These are phyloP conservation scores for Boletus pseudo-olivaceus DNA, from an alignment of 768 basidiomycete genomes.

Conservation along the genomic window DNA sequence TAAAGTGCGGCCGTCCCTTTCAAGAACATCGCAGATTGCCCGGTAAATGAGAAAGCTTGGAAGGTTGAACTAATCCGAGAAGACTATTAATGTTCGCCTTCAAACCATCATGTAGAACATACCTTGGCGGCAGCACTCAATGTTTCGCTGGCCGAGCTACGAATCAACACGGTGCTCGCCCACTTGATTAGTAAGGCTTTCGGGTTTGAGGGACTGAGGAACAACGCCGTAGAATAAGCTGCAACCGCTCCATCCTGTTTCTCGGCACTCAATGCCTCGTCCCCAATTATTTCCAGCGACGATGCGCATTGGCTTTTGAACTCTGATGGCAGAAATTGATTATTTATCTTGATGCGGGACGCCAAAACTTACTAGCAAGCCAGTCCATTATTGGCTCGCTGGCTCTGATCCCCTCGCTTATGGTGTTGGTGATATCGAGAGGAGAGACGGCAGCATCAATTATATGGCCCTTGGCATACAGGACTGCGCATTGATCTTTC, in stretches of 20 bases:
- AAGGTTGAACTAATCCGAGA: constrained; percentile 1
- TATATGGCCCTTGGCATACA: not conserved
- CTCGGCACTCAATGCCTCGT: not conserved
- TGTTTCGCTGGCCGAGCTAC: not conserved
- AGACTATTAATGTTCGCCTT: no score
- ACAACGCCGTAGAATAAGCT: constrained; percentile 3
- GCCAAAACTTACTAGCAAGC: not conserved
- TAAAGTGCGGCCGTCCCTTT: not conserved
- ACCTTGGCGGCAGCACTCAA: not conserved
- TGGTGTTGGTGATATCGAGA: not conserved
- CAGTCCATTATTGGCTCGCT: not conserved
- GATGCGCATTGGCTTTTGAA: constrained; percentile 1
- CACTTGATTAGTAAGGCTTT: not conserved
- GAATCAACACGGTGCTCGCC: not conserved
- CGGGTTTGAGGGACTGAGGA: not conserved
- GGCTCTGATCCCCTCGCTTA: not conserved
- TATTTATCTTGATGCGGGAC: not conserved
- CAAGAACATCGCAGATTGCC: constrained; percentile 1
- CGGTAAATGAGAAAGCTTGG: not conserved
- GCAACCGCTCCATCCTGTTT: not conserved
- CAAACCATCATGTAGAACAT: not conserved
- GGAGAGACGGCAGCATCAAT: constrained; percentile 4
- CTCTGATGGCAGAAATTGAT: not conserved
- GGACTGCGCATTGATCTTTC: not conserved
- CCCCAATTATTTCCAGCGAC: not conserved